phyloP scores from a whole-genome alignment of 768 basidiomycete genomes.

The Trametes villosa region DNA sequence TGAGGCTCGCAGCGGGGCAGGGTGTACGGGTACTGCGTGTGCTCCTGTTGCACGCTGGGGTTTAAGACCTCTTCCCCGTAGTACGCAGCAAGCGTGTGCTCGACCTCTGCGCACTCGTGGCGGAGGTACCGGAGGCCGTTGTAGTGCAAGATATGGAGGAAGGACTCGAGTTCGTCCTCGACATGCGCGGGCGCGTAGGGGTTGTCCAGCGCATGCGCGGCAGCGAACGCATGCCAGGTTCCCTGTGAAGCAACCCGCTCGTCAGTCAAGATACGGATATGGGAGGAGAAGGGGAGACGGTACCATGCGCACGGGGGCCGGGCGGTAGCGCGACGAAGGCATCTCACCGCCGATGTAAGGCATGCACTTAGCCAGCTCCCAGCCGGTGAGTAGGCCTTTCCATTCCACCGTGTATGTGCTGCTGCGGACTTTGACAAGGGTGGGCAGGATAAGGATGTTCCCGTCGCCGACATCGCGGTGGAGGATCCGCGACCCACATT shows the following conservation, averaged over 20 bases:
- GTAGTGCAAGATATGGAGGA: slow-evolving; percentile 20
- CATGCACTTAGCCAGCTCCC: slow-evolving; percentile 7
- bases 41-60: background rate
- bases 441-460: slow-evolving; percentile 10
- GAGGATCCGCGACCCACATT: background rate
- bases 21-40: background rate
- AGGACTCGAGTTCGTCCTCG: slow-evolving; percentile 27
- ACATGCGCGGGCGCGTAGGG: slow-evolving; percentile 10
- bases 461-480: slow-evolving; percentile 16
- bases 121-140: slow-evolving; percentile 3
- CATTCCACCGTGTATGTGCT: background rate
- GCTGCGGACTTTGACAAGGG: background rate
- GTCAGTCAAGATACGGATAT: no score
- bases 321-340: no score
- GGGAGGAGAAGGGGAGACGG: no score
- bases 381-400: slow-evolving; percentile 2
- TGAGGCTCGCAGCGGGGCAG: background rate
- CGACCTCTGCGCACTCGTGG: background rate
- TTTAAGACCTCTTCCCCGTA: background rate
- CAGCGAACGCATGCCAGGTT: slow-evolving; percentile 25
- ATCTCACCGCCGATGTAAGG: background rate
- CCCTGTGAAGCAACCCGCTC: slow-evolving; percentile 24
- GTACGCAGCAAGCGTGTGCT: background rate
- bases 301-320: background rate
- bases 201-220: slow-evolving; percentile 13